Base-by-base conservation (phyloP, 345 rosid species). In the Carallia pectinifolia region DNA sequence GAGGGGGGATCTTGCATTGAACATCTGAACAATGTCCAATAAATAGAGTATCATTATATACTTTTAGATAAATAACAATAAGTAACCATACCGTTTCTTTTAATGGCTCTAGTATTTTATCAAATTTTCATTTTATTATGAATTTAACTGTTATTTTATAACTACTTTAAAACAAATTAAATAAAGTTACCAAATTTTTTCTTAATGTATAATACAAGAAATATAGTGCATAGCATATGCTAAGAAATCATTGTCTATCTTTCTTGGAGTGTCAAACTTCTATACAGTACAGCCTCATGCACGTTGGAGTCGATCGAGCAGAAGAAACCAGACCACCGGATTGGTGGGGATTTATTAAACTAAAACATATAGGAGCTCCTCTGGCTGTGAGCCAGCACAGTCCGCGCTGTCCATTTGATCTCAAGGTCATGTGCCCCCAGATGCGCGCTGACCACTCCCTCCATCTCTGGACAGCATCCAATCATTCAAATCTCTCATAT, bases 371-470 rank as follows among this genome's bases (percentile, higher is more conserved):
- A 37, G 70, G 36, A 23, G 31, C 37, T 60, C 74, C 81, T 75
- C 76, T 80, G 85, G 69, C 69, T 16, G 53, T 17, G 71, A 61
- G 16, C 16, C 50, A 44, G 80, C 77, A 69, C 52, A 74, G 83
- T 69, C 75, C 61, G 69, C 59, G 85, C 81, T 81, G 86, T 76
- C 80, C 78, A 69, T 74, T 68, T 78, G 82, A 74, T 83, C 79
- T 36, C 23, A 50, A 62, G 62, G 10, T 79, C 86, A 85, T 83
- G 85, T 83, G 89, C 77, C 2, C 81, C 83, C 72, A 81, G 77
- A 82, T 76, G 81, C 70, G 74, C 83, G 83, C 86, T 74, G 86
- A 74, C 23, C 73, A 65, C 64, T 27, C 58, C 23, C n/a, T 53
- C 69, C 54, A n/a, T 12, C 8, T 63, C 15, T 72, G 18, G 58